A percentile compares a stretch with the other conserved stretches of the same genome.
Evolutionary conservation across 257 asterid species (phyloP).

Genomic region (Leptodermis oblonga): DNA sequence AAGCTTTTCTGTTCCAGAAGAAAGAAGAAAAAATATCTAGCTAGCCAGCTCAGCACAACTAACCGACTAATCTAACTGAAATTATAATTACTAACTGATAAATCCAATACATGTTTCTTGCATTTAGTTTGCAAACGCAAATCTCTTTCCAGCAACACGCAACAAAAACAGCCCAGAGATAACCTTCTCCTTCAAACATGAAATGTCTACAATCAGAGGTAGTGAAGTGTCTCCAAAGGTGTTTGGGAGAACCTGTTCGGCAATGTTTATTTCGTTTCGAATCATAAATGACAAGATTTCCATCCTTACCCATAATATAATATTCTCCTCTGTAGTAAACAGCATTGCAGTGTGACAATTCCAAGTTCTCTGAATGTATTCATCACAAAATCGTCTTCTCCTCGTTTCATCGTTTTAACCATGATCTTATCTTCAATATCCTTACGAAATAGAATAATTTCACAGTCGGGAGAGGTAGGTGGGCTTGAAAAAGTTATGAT

Average conservation of each 20-base stretch:
- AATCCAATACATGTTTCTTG: too few relatives aligned
- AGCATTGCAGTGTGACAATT: neutral
- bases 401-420: neutral
- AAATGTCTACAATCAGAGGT: too few relatives aligned
- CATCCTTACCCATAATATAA: neutral
- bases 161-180: too few relatives aligned
- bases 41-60: too few relatives aligned
- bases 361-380: too few relatives aligned
- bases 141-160: too few relatives aligned
- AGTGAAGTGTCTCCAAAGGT: neutral
- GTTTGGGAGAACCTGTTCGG: neutral
- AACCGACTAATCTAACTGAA: too few relatives aligned
- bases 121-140: too few relatives aligned
- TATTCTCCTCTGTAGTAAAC: neutral
- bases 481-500: neutral
- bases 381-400: neutral
- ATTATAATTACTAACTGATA: too few relatives aligned
- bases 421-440: too few relatives aligned
- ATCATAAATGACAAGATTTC: neutral
- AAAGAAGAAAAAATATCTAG: too few relatives aligned
- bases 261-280: neutral
- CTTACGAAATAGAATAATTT: neutral
- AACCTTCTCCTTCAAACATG: neutral
- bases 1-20: too few relatives aligned
- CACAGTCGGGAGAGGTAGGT: conserved; percentile 4